Evolutionary conservation across 2,329 filamentous ascomycete species (phyloP), one percentile per base, ranked within the genome.

Genomic region (Ophiostoma ulmi): DNA sequence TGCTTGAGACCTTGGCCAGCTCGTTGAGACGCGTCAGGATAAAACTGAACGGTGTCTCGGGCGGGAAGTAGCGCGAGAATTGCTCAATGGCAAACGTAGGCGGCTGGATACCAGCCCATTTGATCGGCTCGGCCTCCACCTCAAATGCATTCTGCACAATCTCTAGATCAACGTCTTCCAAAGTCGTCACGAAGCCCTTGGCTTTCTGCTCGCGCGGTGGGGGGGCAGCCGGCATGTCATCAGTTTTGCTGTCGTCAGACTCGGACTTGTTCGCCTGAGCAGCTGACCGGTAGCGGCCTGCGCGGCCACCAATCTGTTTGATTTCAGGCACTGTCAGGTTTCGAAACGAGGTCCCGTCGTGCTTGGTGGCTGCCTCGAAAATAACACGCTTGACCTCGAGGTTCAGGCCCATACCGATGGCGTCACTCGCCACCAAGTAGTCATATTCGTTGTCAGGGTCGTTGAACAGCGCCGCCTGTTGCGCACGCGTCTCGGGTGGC

Each of bases 361-460:
- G 90, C 78, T 97, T 99, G 72, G 84, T 81, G 1, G 89, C 85
- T 0, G 90, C 85, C 76, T 97, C 92, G 74, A 99, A 95, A 70
- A 99, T 87, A 72, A 99, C 87, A 36, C 96, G 91, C 77, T 93
- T 95, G 78, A 97, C 93, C 80, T 89, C 93, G 78, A 99, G 81
- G 77, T 99, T 99, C 31, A 99, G 82, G 0, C 96, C 95, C 94
- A 99, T 98, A 52, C 95, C 95, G 73, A 99, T 94, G 66, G 95
- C 95, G 80, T 79, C 78, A 73, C 78, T 73, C 10, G 96, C 95
- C 36, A 95, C 94, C 6, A 99, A 83, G 75, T 89, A 96, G 78
- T 99, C 95, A 77, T 97, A 99, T 72, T 97, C 94, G 78, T 96
- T 99, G 77, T 97, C 80, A 0, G 93, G 94, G 74, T 98, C 92